Conservation (phyloP, 1,284 basidiomycete species). For the Limonomyces culmigenus region DNA sequence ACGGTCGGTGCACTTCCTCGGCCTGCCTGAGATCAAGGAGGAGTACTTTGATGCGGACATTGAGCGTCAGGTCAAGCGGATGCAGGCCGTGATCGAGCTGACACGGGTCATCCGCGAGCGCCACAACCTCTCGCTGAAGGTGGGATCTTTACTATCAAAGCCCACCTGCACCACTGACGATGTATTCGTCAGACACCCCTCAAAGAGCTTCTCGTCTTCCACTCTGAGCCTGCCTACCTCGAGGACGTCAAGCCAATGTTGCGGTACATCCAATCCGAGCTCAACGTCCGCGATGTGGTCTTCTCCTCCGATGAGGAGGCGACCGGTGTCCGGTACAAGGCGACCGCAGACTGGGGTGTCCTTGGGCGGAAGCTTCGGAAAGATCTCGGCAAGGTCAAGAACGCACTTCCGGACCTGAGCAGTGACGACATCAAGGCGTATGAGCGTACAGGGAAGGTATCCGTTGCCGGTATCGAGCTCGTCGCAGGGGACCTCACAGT, state of each 20-base stretch:
- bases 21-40: conserved; percentile 85
- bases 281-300: conserved; percentile 84
- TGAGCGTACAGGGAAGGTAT: conserved; percentile 60
- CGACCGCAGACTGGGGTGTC: conserved; percentile 89
- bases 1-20: conserved; percentile 90
- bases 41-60: conserved; percentile 96
- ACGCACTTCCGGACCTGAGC: conserved; percentile 65
- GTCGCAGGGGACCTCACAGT: conserved; percentile 83
- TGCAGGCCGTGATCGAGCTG: conserved; percentile 92
- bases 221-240: conserved; percentile 74
- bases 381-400: conserved; percentile 84
- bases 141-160: conserved; percentile 13
- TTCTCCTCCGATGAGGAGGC: conserved; percentile 80
- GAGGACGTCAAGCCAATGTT: conserved; percentile 77
- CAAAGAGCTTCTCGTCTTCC: conserved; percentile 90
- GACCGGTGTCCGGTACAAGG: conserved; percentile 85
- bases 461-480: conserved; percentile 82
- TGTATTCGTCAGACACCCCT: conserved; percentile 59
- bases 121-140: conserved; percentile 83
- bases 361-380: conserved; percentile 91
- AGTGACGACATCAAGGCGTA: conserved; percentile 81
- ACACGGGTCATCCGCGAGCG: conserved; percentile 82
- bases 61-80: conserved; percentile 86
- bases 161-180: conserved; percentile 1
- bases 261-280: conserved; percentile 85